Evolutionary conservation across 1,284 basidiomycete genomes (phyloP), one percentile per base, ranked within the genome.

Genomic region (Pascua sp.): DNA sequence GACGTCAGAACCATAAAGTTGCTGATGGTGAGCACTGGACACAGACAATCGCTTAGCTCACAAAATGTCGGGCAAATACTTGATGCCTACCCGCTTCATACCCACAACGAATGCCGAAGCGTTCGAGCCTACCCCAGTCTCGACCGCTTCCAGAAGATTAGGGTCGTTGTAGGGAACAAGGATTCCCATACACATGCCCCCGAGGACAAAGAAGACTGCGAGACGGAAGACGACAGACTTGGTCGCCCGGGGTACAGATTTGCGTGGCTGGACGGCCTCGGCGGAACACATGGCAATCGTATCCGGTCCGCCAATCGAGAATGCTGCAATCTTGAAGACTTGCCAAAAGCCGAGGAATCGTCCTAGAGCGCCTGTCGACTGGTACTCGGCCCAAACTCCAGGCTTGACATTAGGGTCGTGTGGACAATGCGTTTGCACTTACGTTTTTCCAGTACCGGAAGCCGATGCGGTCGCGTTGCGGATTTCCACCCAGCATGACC

Each of bases 181-280:
- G 1, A 47, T 41, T 15, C 52, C 52, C 11, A 53, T 53, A 53
- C 37, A n/a, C 1, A 39, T 38, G 40, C 52, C 52, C 12, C n/a
- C n/a, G n/a, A 47, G 45, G 45, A 53, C 40, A 40, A 47, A 11
- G 60, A 85, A 78, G 71, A 86, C 69, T 52, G 79, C 80, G 63
- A 93, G 89, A 67, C 88, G 85, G 64, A 86, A 79, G 71, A 87
- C 88, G 36, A 92, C 85, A 2, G 89, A 89, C 67, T 85, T 87
- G n/a, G n/a, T n/a, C n/a, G n/a, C n/a, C n/a, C n/a, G n/a, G n/a
- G 41, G 85, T 81, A 57, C 92, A 85, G 88, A 89, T 16, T 84
- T 82, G 43, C 86, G 83, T 4, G 71, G 71, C 41, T 70, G 63
- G 5, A 55, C 52, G 15, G 67, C 63, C 50, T 73, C 71, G 9